These are phyloP conservation scores for Syncephalastrum contaminatum DNA, from an alignment of 371 early-diverging fungal genomes.

Conservation along the genomic window DNA sequence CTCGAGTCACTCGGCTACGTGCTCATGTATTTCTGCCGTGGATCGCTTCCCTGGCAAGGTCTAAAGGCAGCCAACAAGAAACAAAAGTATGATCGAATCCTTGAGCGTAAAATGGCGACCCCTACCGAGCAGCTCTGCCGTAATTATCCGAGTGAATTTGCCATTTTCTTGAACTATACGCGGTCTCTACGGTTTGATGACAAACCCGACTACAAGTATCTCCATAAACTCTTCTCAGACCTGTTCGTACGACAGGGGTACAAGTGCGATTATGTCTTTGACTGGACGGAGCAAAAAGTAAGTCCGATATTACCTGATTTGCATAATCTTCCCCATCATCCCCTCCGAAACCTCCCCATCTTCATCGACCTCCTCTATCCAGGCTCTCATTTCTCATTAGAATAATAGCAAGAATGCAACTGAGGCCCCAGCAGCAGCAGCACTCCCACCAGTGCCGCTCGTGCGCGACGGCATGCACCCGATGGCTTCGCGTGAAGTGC, in stretches of 20 bases:
- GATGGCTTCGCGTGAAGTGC: no score
- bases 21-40: slow-evolving; percentile 98
- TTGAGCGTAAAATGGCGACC: slow-evolving; percentile 98
- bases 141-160: slow-evolving; percentile 94
- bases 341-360: no score
- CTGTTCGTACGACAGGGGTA: slow-evolving; percentile 93
- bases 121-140: slow-evolving; percentile 93
- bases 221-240: slow-evolving; percentile 93
- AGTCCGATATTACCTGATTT: no score
- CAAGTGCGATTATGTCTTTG: slow-evolving; percentile 93
- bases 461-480: no score
- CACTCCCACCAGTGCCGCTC: no score
- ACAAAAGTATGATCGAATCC: slow-evolving; percentile 98
- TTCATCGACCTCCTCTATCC: no score
- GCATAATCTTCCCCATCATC: no score
- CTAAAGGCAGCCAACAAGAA: slow-evolving; percentile 96
- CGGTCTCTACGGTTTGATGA: slow-evolving; percentile 97
- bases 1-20: slow-evolving; percentile 99
- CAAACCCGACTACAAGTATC: slow-evolving; percentile 97
- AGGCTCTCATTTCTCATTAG: no score
- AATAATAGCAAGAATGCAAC: no score
- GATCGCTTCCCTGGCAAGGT: slow-evolving; percentile 99
- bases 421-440: no score
- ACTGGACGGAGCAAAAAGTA: no score
- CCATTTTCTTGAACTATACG: slow-evolving; percentile 95